Conservation (phyloP, 768 basidiomycete species). For the Termitomyces titanicus region DNA sequence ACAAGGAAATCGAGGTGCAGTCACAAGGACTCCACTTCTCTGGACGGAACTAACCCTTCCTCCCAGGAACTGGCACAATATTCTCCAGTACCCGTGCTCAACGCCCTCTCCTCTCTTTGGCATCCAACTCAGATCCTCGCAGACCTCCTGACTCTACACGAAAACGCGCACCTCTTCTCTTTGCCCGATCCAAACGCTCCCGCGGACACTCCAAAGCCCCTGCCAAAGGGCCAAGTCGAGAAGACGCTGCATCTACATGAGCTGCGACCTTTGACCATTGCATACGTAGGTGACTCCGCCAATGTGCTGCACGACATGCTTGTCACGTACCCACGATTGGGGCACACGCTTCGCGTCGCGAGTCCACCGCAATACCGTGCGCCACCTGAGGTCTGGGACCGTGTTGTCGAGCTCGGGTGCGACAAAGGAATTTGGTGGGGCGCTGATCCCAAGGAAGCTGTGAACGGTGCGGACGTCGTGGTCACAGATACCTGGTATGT, state of each 20-base stretch:
- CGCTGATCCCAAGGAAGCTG: conserved; percentile 79
- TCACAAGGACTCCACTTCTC: background rate
- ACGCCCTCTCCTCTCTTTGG: conserved; percentile 93
- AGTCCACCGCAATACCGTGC: conserved; percentile 74
- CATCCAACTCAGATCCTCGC: conserved; percentile 97
- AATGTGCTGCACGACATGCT: conserved; percentile 98
- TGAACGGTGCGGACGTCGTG: conserved; percentile 88
- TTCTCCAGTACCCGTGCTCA: conserved; percentile 92
- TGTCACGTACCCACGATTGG: conserved; percentile 88
- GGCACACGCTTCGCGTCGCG: conserved; percentile 83
- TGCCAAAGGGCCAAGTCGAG: conserved; percentile 2
- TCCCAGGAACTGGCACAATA: conserved; percentile 82
- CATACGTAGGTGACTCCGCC: conserved; percentile 92
- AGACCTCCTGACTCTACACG: conserved; percentile 86
- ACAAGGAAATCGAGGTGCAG: conserved; percentile 86
- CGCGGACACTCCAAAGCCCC: background rate
- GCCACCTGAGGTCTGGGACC: conserved; percentile 73
- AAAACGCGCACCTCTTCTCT: conserved; percentile 58
- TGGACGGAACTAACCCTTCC: conserved; percentile 1
- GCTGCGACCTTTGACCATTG: conserved; percentile 80
- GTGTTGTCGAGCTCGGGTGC: conserved; percentile 71
- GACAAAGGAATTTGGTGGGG: conserved; percentile 74
- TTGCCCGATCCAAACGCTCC: conserved; percentile 8
- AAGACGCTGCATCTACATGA: conserved; percentile 29
- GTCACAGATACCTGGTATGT: conserved; percentile 94